Percentiles rank a stretch among this genome's conserved stretches.
Evolutionary conservation across 1,284 basidiomycete genomes (phyloP).

Genomic region (Fomitopsis palustris): DNA sequence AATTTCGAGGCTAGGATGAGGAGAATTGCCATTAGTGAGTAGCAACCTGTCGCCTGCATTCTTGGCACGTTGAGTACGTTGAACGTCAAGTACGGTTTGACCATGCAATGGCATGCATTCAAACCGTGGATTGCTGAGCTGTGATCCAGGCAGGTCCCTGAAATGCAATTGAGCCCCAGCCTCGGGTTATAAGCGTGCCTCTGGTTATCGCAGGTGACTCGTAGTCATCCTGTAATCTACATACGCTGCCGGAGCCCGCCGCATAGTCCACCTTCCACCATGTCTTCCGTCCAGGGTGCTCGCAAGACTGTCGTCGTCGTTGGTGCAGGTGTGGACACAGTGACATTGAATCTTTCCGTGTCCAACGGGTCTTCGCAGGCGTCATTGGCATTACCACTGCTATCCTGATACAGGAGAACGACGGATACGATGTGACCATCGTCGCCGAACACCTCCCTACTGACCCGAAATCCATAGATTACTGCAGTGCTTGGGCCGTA

Average conservation of each 20-base stretch:
- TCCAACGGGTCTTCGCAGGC: conserved; percentile 36
- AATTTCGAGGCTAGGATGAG: too few species aligned
- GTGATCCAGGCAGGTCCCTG: neutral
- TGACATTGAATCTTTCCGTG: neutral
- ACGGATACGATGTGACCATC: conserved; percentile 55
- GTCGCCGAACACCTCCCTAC: conserved; percentile 65
- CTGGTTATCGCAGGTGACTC: neutral
- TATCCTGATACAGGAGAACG: conserved; percentile 55
- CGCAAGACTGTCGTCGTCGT: conserved; percentile 5
- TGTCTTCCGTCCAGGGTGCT: neutral
- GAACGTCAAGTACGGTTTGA: too few species aligned
- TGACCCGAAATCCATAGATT: conserved; percentile 59
- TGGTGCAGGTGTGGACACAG: conserved; percentile 2
- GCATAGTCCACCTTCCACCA: neutral
- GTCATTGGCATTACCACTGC: conserved; percentile 73
- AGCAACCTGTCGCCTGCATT: too few species aligned
- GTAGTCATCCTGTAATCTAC: neutral
- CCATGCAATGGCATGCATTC: too few species aligned
- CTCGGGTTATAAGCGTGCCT: neutral
- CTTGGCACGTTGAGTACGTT: too few species aligned
- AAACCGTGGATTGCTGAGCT: too few species aligned
- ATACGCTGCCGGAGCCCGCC: neutral
- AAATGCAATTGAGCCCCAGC: neutral
- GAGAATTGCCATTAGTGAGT: too few species aligned
- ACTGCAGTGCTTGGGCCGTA: conserved; percentile 79